phyloP scores from a whole-genome alignment of 2,329 filamentous ascomycete genomes.

The Nemania abortiva region DNA sequence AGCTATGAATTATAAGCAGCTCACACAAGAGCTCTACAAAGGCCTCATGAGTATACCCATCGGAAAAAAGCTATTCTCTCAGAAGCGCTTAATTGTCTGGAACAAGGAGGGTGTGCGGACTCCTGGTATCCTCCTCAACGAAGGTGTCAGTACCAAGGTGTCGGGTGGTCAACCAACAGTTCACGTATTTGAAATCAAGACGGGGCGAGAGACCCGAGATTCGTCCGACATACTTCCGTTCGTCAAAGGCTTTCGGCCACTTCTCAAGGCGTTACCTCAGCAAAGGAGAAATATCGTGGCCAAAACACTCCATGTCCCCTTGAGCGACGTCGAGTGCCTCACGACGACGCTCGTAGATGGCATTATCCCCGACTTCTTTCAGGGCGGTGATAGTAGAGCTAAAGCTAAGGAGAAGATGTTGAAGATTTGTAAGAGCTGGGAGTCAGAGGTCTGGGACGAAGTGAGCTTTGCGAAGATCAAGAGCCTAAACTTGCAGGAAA shows the following conservation, averaged over 20 bases:
- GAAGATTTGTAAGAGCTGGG: slow-evolving; percentile 79
- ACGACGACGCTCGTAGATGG: slow-evolving; percentile 74
- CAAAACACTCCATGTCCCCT: slow-evolving; percentile 75
- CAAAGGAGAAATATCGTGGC: slow-evolving; percentile 74
- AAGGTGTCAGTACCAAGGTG: slow-evolving; percentile 75
- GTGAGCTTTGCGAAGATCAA: slow-evolving; percentile 84
- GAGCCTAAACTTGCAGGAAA: slow-evolving; percentile 83
- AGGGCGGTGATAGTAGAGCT: slow-evolving; percentile 61
- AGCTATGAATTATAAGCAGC: slow-evolving; percentile 80
- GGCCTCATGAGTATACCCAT: slow-evolving; percentile 83
- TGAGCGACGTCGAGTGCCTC: slow-evolving; percentile 86
- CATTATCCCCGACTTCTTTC: slow-evolving; percentile 70
- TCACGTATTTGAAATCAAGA: slow-evolving; percentile 82
- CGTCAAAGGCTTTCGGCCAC: slow-evolving; percentile 74
- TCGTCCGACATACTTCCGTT: slow-evolving; percentile 91
- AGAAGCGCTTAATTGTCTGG: slow-evolving; percentile 84
- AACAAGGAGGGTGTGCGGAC: slow-evolving; percentile 86
- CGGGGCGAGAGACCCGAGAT: slow-evolving; percentile 75
- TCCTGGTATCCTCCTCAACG: slow-evolving; percentile 81
- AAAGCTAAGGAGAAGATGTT: slow-evolving; percentile 76
- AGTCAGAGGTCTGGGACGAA: slow-evolving; percentile 82
- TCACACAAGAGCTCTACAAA: slow-evolving; percentile 85
- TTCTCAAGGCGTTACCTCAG: slow-evolving; percentile 76
- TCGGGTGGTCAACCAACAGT: slow-evolving; percentile 72
- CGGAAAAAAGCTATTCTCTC: slow-evolving; percentile 81